These are phyloP conservation scores for Cokeromyces recurvatus DNA, from an alignment of 371 early-diverging fungal genomes.

Conservation along the genomic window DNA sequence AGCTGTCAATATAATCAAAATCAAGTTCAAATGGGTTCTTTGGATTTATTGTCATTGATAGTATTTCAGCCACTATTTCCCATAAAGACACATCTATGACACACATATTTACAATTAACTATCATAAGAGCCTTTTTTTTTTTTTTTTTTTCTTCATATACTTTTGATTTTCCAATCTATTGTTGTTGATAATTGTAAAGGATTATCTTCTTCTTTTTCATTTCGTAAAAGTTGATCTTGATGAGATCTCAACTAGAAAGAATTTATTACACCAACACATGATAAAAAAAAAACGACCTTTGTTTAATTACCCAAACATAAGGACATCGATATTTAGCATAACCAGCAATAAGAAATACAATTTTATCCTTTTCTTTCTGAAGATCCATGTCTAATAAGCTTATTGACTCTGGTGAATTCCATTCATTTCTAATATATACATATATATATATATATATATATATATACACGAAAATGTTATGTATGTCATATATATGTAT, in stretches of 20 bases:
- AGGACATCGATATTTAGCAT: conserved; percentile 74
- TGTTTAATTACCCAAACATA: conserved; percentile 66
- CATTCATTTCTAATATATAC: not conserved
- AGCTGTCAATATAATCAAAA: conserved; percentile 47
- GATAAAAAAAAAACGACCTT: not conserved
- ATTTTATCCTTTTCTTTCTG: conserved; percentile 47
- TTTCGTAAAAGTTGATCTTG: conserved; percentile 48
- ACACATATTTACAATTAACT: not conserved
- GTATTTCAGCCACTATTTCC: conserved; percentile 76
- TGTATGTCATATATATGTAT: not conserved
- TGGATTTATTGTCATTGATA: conserved; percentile 48
- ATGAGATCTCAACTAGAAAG: conserved; percentile 53
- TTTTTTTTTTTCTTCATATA: not conserved
- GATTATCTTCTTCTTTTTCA: conserved; percentile 44
- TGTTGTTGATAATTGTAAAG: conserved; percentile 54
- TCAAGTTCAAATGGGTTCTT: conserved; percentile 73
- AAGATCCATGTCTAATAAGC: conserved; percentile 50
- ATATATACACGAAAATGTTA: too few species aligned
- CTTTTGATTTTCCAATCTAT: conserved; percentile 49
- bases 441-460: too few species aligned
- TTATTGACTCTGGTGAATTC: conserved; percentile 28
- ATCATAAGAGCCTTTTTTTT: too few species aligned
- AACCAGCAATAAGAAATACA: conserved; percentile 72
- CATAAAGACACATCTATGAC: conserved; percentile 61
- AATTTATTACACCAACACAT: not conserved